These are phyloP conservation scores for Penicillium griseofulvum DNA, from an alignment of 2,329 filamentous ascomycete genomes.

Conservation along the genomic window DNA sequence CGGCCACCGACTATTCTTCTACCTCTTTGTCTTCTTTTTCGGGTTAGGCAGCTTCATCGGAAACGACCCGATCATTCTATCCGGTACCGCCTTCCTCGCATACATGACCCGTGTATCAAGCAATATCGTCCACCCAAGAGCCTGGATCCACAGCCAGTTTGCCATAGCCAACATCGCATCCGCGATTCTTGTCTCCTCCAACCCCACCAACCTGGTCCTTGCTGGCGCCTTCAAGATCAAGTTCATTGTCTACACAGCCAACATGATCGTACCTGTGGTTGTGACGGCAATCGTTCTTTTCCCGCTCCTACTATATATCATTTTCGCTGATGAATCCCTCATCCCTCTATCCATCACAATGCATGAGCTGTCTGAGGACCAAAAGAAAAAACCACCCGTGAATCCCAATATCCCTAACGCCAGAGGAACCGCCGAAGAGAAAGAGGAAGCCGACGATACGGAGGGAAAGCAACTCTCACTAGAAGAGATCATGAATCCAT, in stretches of 20 bases:
- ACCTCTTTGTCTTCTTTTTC: conserved; percentile 72
- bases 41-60: conserved; percentile 65
- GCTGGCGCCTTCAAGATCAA: conserved; percentile 70
- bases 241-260: conserved; percentile 72
- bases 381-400: conserved; percentile 57
- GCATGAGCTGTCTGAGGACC: conserved; percentile 63
- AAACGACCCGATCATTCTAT: conserved; percentile 73
- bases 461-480: conserved; percentile 59
- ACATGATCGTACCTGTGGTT: conserved; percentile 71
- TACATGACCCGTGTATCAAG: conserved; percentile 75
- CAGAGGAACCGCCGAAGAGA: conserved; percentile 54
- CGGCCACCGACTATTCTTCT: conserved; percentile 69
- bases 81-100: conserved; percentile 70
- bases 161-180: conserved; percentile 71
- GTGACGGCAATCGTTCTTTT: conserved; percentile 67
- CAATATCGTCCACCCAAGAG: conserved; percentile 68
- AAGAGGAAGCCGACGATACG: conserved; percentile 51
- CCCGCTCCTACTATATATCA: conserved; percentile 66
- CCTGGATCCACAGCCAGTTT: conserved; percentile 73
- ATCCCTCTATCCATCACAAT: conserved; percentile 66
- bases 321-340: conserved; percentile 63
- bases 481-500: conserved; percentile 74
- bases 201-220: conserved; percentile 72
- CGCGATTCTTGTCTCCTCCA: conserved; percentile 73
- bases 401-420: conserved; percentile 72